Evolutionary conservation across 768 basidiomycete genomes (phyloP), one percentile per base, ranked within the genome.

Genomic region (Ramaria sp.): DNA sequence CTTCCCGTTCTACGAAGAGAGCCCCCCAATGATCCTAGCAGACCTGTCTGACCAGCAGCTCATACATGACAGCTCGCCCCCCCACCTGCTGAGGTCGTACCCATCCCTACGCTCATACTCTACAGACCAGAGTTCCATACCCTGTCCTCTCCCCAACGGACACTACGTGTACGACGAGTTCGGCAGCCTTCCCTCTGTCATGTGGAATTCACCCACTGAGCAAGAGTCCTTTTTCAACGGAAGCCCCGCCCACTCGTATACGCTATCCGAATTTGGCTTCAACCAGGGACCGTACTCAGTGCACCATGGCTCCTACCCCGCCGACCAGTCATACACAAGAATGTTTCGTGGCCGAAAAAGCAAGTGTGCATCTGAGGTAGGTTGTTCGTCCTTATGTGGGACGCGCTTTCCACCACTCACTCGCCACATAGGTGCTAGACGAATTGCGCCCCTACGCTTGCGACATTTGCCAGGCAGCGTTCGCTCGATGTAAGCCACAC

Each of bases 281-380:
- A 13, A 25, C 28, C 51, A 1, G 84, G 87, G 61, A 69, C 78
- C 5, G 27, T 30, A 16, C 16, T 16, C 34, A 70, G 73, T 47
- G 9, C 53, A 48, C 28, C 43, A 55, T 30, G 10, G 16, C 22
- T 37, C 42, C 13, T 48, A 45, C 34, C 18, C 24, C 28, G 10
- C 53, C 18, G 53, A 55, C 12, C 24, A 55, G 15, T 44, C 53
- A 18, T 55, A 55, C 30, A 48, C 53, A 12, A 22, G 53, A 1
- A 55, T 55, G 53, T 55, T 55, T 37, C 53, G 53, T 32, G 53
- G 53, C 16, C 42, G 53, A 28, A 55, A 55, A 34, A 55, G 53
- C 43, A 55, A 55, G 37, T 45, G 43, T 24, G 53, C 53, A 5
- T 34, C 53, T 15, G 53, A 55, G 45, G 53, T 55, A 41, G 18